Evolutionary conservation across 2,329 filamentous ascomycete species (phyloP), one percentile per base, ranked within the genome.

Genomic region (Aspergillus piperis): DNA sequence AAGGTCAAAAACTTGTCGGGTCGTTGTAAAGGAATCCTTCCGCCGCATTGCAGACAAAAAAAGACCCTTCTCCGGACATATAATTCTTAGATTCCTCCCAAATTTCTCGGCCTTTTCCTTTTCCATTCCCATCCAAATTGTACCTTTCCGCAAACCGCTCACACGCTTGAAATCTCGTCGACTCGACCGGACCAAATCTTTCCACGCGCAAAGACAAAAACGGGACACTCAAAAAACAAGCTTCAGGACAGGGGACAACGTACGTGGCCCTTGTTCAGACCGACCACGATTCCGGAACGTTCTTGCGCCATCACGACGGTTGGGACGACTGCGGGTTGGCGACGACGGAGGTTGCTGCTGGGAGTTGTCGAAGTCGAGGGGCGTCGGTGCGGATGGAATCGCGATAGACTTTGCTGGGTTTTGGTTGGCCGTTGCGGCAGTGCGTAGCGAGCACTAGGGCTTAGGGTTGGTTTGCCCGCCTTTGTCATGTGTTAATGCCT

Each of bases 191-290:
- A 65, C 55, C 58, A 54, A 58, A 53, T 61, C 57, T 49, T 36
- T 25, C 48, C 39, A n/a, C 42, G 50, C 59, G 65, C 39, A 25
- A 27, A n/a, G 38, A 48, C 15, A 30, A 38, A 60, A 39, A 54
- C 32, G 32, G 32, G 13, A 41, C 11, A 58, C 54, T 54, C 25
- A 27, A 25, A 44, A 19, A 57, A 38, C 23, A 44, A 54, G 11
- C 36, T 36, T 36, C 36, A 51, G 51, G 48, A 44, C 57, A 55
- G 55, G 64, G 66, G 61, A 66, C 42, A 69, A 88, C 86, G 76
- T 87, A 88, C 86, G 78, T 88, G 85, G 77, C 86, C 86, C 74
- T 82, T 82, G 80, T 88, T 88, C 73, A 87, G 77, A 75, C 86
- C 86, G 74, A 84, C 77, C 77, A 82, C 80, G 75, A 88, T 79